Percentiles rank a stretch among this genome's conserved stretches.
Conservation (phyloP, 2,329 filamentous ascomycete species). For the Aspergillus brunneoviolaceus region DNA sequence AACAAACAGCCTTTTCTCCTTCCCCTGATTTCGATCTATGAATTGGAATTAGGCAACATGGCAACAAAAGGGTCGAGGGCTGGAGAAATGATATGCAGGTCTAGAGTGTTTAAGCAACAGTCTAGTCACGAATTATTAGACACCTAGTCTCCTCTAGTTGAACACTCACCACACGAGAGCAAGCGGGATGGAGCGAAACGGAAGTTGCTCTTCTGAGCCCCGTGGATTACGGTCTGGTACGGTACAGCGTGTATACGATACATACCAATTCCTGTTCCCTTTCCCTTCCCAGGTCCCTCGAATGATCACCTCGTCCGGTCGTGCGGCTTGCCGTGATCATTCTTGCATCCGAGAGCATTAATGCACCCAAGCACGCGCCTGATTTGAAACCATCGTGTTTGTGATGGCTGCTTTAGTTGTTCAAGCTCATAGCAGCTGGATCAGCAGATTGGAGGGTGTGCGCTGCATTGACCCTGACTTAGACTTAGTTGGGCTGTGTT, state of each 20-base stretch:
- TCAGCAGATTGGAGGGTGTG: not conserved
- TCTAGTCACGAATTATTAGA: slow-evolving; percentile 3
- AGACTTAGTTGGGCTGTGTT: too few relatives aligned
- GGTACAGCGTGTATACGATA: slow-evolving; percentile 1
- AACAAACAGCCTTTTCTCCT: too few relatives aligned
- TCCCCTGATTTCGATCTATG: not conserved
- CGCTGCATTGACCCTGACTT: too few relatives aligned
- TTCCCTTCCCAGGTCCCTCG: not conserved
- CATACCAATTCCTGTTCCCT: not conserved
- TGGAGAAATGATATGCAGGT: slow-evolving; percentile 7
- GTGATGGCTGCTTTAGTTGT: not conserved
- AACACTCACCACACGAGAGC: not conserved
- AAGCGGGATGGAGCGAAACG: not conserved
- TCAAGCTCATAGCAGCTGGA: not conserved
- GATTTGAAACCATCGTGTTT: not conserved
- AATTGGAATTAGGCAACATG: not conserved
- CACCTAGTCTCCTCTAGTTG: not conserved
- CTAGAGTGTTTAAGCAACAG: slow-evolving; percentile 6
- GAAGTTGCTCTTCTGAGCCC: not conserved
- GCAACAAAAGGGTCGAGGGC: slow-evolving; percentile 1
- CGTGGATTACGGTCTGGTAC: slow-evolving; percentile 4
- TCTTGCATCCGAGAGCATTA: slow-evolving; percentile 18
- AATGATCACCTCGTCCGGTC: slow-evolving; percentile 21
- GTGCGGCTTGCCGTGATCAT: slow-evolving; percentile 18
- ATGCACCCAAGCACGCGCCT: not conserved